Evolutionary conservation across 306 rosid species (phyloP).

Genomic region (Trifolium pratense): DNA sequence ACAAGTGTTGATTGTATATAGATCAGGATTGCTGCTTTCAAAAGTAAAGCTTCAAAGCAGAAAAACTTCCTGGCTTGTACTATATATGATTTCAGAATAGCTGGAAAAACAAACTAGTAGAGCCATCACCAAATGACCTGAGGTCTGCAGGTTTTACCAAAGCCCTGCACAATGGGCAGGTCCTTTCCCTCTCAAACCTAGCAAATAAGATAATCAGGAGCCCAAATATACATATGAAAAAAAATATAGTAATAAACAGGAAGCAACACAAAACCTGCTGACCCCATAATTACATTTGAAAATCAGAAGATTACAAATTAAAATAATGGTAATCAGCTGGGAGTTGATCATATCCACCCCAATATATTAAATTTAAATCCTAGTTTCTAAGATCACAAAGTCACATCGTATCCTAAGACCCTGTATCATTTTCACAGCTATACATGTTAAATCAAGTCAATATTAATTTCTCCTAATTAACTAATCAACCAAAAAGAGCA

Average conservation of each 20-base stretch:
- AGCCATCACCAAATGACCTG: conserved; percentile 94
- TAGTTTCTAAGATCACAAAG: not conserved
- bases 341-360: not conserved
- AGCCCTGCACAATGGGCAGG: conserved; percentile 97
- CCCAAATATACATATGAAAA: not conserved
- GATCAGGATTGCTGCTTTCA: conserved; percentile 55
- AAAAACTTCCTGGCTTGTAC: conserved; percentile 50
- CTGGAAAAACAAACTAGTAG: conserved; percentile 90
- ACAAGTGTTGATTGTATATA: conserved; percentile 57
- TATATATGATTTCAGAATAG: conserved; percentile 61
- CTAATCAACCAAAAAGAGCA: not conserved
- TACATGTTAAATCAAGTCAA: conserved; percentile 2
- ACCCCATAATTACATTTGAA: conserved; percentile 15
- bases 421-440: not conserved
- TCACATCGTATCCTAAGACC: not conserved
- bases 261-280: not conserved
- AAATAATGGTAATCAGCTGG: conserved; percentile 1
- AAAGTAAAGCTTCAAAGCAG: conserved; percentile 57
- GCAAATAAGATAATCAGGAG: conserved; percentile 35
- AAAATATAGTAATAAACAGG: not conserved
- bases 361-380: not conserved
- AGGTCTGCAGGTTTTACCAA: conserved; percentile 95
- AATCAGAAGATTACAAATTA: not conserved
- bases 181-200: conserved; percentile 99
- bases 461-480: not conserved